Conservation (phyloP, 306 rosid species). For the Malus asiatica region DNA sequence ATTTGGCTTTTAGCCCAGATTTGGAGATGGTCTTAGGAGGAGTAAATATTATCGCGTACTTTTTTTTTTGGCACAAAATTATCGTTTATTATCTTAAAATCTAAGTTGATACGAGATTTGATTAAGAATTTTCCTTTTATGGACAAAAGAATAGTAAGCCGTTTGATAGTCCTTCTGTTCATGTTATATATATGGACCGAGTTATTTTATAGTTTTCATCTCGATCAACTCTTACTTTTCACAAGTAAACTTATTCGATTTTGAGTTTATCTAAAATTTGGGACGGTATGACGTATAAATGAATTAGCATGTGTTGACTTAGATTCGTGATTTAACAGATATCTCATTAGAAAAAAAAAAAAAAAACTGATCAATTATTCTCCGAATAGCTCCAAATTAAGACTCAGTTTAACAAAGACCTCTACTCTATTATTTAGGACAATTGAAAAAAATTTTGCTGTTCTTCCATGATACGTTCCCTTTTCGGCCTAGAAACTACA, state of each 20-base stretch:
- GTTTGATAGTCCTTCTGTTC: too few species aligned
- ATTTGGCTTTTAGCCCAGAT: too few species aligned
- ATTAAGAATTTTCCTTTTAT: too few species aligned
- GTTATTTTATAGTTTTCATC: not conserved
- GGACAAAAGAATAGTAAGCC: too few species aligned
- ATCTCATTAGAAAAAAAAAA: not conserved
- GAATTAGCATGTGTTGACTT: not conserved
- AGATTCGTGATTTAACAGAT: not conserved
- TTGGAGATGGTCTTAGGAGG: too few species aligned
- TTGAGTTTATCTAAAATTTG: not conserved
- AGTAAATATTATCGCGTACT: not conserved
- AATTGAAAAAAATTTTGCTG: not conserved
- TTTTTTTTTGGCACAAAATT: too few species aligned
- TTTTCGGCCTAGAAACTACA: not conserved
- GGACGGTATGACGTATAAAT: not conserved
- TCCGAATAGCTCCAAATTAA: not conserved
- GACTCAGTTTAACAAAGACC: not conserved
- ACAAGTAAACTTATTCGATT: too few species aligned
- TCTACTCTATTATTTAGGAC: not conserved
- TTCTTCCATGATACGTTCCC: not conserved
- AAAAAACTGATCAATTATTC: not conserved
- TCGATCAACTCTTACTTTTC: too few species aligned
- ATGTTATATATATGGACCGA: not conserved
- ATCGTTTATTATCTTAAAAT: not conserved
- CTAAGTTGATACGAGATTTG: not conserved